Evolutionary conservation across 2,329 filamentous ascomycete genomes (phyloP).

Genomic region (Talaromyces sp.): DNA sequence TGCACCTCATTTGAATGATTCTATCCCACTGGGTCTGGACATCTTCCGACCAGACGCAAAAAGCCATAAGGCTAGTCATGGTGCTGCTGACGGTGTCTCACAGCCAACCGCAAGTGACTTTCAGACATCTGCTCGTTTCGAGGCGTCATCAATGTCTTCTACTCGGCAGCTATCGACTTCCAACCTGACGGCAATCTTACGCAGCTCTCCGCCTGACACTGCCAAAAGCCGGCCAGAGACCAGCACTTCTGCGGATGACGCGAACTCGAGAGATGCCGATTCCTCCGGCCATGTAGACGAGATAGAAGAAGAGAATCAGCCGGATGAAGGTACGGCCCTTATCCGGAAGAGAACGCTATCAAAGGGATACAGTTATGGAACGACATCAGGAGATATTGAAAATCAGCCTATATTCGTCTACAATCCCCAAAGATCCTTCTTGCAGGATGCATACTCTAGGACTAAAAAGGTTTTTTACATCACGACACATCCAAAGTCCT

Average conservation of each 20-base stretch:
- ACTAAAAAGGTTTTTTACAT: conserved; percentile 25
- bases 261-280: not conserved
- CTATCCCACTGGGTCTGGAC: conserved; percentile 27
- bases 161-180: conserved; percentile 30
- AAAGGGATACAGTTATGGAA: conserved; percentile 29
- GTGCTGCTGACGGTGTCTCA: conserved; percentile 15
- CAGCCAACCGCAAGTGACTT: not conserved
- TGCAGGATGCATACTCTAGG: conserved; percentile 18
- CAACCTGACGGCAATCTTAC: conserved; percentile 49
- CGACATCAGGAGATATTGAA: conserved; percentile 27
- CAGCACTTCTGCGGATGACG: conserved; percentile 18
- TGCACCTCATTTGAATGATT: conserved; percentile 22
- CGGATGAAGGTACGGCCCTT: conserved; percentile 35
- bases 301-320: conserved; percentile 22
- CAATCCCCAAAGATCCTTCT: conserved; percentile 3
- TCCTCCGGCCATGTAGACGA: conserved; percentile 15
- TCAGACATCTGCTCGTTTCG: not conserved
- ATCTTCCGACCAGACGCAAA: conserved; percentile 22
- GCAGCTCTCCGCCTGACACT: conserved; percentile 31
- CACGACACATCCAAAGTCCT: conserved; percentile 59
- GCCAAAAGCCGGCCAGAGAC: conserved; percentile 18
- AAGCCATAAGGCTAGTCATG: conserved; percentile 1
- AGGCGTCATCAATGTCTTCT: not conserved
- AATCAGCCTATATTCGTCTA: conserved; percentile 19
- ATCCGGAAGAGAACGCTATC: conserved; percentile 26